Conservation (phyloP, 2,329 filamentous ascomycete species). For the Magnaporthiopsis rhizophila region DNA sequence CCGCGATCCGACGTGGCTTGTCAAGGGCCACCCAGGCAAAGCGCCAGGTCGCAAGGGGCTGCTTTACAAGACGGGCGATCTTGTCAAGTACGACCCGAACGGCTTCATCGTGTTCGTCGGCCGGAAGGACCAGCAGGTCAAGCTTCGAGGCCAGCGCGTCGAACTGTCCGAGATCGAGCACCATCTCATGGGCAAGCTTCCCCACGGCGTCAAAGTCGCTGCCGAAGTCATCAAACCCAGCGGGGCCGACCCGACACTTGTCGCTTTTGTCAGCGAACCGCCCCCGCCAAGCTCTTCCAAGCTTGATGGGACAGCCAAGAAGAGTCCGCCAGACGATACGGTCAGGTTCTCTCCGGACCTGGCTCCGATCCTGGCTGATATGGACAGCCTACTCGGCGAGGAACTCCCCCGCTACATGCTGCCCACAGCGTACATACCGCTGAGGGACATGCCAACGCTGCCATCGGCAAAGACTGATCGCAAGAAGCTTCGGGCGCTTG, state of each 20-base stretch:
- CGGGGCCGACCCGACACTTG: conserved; percentile 14
- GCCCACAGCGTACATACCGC: conserved; percentile 36
- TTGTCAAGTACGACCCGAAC: conserved; percentile 26
- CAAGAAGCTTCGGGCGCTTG: conserved; percentile 38
- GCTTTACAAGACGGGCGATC: conserved; percentile 32
- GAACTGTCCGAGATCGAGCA: conserved; percentile 27
- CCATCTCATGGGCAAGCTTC: conserved; percentile 12
- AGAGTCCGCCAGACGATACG: neutral
- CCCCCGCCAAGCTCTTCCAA: neutral
- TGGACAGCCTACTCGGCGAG: conserved; percentile 24
- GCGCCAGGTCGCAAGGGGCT: neutral
- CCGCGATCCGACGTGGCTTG: conserved; percentile 3
- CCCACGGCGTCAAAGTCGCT: conserved; percentile 16
- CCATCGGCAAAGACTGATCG: conserved; percentile 43
- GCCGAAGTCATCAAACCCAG: conserved; percentile 21
- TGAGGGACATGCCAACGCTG: conserved; percentile 35
- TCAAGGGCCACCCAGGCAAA: neutral
- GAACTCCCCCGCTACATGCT: conserved; percentile 39
- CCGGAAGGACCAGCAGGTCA: conserved; percentile 47
- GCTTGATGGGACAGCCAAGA: conserved; percentile 5
- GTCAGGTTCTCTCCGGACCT: conserved; percentile 17
- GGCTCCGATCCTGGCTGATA: conserved; percentile 20
- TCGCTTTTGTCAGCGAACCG: conserved; percentile 14
- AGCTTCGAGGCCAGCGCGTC: conserved; percentile 45
- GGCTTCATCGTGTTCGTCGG: conserved; percentile 33